Conservation (phyloP, 1,284 basidiomycete genomes). For the Rhodotorula sp. region DNA sequence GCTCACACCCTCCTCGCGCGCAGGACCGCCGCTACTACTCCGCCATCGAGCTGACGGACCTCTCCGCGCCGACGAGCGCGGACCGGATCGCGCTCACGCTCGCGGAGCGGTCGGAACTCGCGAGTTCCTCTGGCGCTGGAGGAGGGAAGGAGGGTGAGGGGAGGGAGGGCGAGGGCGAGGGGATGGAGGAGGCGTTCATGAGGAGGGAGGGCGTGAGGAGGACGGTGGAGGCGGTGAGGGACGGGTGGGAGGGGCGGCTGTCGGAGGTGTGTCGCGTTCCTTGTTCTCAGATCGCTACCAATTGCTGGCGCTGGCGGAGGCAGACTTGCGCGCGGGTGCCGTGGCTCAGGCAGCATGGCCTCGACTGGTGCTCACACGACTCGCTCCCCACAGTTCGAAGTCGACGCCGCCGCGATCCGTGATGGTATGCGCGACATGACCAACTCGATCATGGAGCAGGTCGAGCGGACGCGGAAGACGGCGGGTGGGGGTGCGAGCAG, state of each 20-base stretch:
- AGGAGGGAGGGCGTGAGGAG: slow-evolving; percentile 19
- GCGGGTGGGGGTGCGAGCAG: slow-evolving; percentile 9
- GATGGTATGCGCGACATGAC: slow-evolving; percentile 73
- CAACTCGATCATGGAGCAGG: slow-evolving; percentile 60
- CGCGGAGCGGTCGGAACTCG: slow-evolving; percentile 49
- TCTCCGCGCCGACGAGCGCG: slow-evolving; percentile 65
- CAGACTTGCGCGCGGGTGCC: too few species aligned
- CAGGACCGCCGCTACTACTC: slow-evolving; percentile 57
- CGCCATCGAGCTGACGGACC: slow-evolving; percentile 83
- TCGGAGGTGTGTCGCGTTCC: slow-evolving; percentile 56
- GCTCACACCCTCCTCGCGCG: not conserved
- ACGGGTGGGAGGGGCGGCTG: slow-evolving; percentile 64
- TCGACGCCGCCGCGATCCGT: slow-evolving; percentile 67
- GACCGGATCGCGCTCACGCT: slow-evolving; percentile 79
- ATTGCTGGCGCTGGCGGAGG: too few species aligned
- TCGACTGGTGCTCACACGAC: not conserved
- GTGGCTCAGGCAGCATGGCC: not conserved
- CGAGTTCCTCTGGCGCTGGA: slow-evolving; percentile 7
- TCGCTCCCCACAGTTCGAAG: slow-evolving; percentile 63
- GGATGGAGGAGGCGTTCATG: not conserved
- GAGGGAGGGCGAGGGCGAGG: not conserved
- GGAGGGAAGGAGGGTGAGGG: slow-evolving; percentile 12
- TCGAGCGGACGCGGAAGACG: slow-evolving; percentile 26
- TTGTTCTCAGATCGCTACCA: not conserved
- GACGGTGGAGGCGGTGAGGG: slow-evolving; percentile 23